These are phyloP conservation scores for Amanita molliuscula DNA, from an alignment of 768 basidiomycete genomes.

Conservation along the genomic window DNA sequence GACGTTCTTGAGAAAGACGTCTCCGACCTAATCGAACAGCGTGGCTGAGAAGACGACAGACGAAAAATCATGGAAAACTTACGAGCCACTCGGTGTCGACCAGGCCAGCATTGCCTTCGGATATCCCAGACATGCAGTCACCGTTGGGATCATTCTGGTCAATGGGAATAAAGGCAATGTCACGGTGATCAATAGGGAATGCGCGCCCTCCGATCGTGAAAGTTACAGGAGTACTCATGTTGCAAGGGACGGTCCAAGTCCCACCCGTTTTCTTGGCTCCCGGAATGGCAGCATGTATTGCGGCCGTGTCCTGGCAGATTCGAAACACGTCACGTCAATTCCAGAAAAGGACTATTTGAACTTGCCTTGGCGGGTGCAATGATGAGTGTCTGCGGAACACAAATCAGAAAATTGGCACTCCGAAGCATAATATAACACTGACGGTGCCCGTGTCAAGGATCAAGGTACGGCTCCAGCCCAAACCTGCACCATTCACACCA, in stretches of 20 bases:
- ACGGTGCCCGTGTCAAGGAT: slow-evolving; percentile 49
- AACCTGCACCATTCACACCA: slow-evolving; percentile 46
- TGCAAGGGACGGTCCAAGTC: slow-evolving; percentile 60
- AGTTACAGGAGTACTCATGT: slow-evolving; percentile 37
- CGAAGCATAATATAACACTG: slow-evolving; percentile 1
- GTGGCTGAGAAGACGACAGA: neutral
- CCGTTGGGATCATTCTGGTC: slow-evolving; percentile 37
- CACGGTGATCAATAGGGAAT: slow-evolving; percentile 51
- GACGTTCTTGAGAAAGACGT: slow-evolving; percentile 32
- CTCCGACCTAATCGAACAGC: slow-evolving; percentile 19
- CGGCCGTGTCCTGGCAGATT: slow-evolving; percentile 33
- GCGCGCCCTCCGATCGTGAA: slow-evolving; percentile 46
- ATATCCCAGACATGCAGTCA: slow-evolving; percentile 52
- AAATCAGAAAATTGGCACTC: neutral
- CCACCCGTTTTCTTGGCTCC: slow-evolving; percentile 40
- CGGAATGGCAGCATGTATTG: slow-evolving; percentile 45
- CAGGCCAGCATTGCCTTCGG: slow-evolving; percentile 35
- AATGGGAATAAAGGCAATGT: slow-evolving; percentile 44
- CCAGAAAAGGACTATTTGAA: neutral
- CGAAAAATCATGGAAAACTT: slow-evolving; percentile 18
- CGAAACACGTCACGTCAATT: slow-evolving; percentile 12
- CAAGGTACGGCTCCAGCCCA: slow-evolving; percentile 53
- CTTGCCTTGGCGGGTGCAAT: neutral
- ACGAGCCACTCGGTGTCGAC: slow-evolving; percentile 52
- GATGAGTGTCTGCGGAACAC: neutral